Evolutionary conservation across 2,329 filamentous ascomycete genomes (phyloP).

Genomic region (Colletotrichum aenigma): DNA sequence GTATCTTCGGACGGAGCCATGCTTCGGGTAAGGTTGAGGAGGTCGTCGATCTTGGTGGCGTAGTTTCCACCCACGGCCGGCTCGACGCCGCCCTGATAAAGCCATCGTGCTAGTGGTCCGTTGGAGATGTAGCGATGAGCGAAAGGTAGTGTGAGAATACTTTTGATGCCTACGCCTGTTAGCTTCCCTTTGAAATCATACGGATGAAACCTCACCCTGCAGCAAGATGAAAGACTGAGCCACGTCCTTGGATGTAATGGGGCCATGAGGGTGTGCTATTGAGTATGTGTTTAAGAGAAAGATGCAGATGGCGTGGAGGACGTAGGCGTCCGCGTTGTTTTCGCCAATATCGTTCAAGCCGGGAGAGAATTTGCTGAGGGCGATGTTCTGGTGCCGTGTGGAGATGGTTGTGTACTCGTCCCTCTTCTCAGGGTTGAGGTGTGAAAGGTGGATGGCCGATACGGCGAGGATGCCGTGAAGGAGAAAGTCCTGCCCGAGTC

Average conservation of each 20-base stretch:
- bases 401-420: slow-evolving; percentile 19
- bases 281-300: slow-evolving; percentile 24
- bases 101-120: slow-evolving; percentile 11
- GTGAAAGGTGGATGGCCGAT: slow-evolving; percentile 20
- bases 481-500: slow-evolving; percentile 18
- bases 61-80: background rate
- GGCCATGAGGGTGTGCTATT: slow-evolving; percentile 8
- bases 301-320: slow-evolving; percentile 23
- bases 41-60: slow-evolving; percentile 10
- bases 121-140: slow-evolving; percentile 7
- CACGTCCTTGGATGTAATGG: slow-evolving; percentile 15
- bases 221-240: slow-evolving; percentile 23
- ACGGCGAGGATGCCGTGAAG: slow-evolving; percentile 24
- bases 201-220: slow-evolving; percentile 1
- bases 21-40: slow-evolving; percentile 12
- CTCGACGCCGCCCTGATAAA: slow-evolving; percentile 13
- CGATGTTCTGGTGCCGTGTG: slow-evolving; percentile 20
- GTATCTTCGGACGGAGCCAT: slow-evolving; percentile 17
- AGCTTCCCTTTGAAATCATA: background rate
- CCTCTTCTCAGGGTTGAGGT: slow-evolving; percentile 15
- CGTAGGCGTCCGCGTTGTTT: slow-evolving; percentile 22
- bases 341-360: slow-evolving; percentile 20
- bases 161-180: slow-evolving; percentile 12
- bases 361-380: slow-evolving; percentile 18
- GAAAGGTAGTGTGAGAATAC: slow-evolving; percentile 15